These are phyloP conservation scores for Zanthoxylum bungeanum DNA, from an alignment of 345 rosid genomes.

Conservation along the genomic window DNA sequence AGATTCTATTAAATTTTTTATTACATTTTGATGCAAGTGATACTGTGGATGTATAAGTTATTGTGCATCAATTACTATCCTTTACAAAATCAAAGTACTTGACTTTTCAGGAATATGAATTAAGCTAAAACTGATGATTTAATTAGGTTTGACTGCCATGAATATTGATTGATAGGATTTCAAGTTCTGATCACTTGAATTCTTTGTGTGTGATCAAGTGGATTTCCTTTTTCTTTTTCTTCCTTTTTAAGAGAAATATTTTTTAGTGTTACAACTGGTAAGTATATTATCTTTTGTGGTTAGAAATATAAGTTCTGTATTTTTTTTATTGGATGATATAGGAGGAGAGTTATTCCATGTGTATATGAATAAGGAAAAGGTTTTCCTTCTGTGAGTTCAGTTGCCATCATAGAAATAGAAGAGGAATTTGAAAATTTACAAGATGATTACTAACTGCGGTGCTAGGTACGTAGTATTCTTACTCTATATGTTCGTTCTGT, in stretches of 20 bases:
- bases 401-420: neutral
- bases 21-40: neutral
- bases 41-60: neutral
- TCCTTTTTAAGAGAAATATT: neutral
- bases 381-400: slow-evolving; percentile 20
- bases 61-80: neutral
- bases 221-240: neutral
- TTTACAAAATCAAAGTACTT: neutral
- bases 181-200: neutral
- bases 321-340: slow-evolving; percentile 19
- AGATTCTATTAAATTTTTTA: neutral
- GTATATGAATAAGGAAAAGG: slow-evolving; percentile 29
- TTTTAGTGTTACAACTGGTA: neutral
- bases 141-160: neutral
- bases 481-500: neutral
- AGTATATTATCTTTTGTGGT: neutral
- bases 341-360: slow-evolving; percentile 24
- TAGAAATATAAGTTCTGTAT: neutral
- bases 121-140: neutral
- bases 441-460: slow-evolving; percentile 22
- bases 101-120: neutral
- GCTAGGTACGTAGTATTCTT: slow-evolving; percentile 25
- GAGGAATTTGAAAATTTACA: slow-evolving; percentile 32
- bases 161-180: neutral
- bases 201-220: neutral